Evolutionary conservation across 164 flowering plant genomes (phyloP), one percentile per base, ranked within the genome.

Genomic region (Tetrastigma voinierianum): DNA sequence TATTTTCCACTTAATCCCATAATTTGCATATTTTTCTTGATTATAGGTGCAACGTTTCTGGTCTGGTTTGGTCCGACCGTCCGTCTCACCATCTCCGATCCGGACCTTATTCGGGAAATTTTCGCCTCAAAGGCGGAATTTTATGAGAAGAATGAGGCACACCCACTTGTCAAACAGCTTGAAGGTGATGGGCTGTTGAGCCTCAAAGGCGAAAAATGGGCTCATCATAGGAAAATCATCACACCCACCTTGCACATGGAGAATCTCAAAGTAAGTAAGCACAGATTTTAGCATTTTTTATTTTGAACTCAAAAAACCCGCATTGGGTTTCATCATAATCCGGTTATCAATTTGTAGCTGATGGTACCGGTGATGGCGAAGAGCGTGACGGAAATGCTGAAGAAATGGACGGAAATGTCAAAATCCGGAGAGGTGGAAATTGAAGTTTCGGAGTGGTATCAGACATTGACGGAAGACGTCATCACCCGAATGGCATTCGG

Each of bases 181-280:
- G 99, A 96, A 81, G 99, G 99, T 21, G 89, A 90, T 71, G 98
- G 99, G 7, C 86, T 96, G 1, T 66, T 93, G 2, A 93, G 93
- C 71, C 98, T 96, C 83, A 88, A 88, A 69, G 99, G 98, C 0
- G 83, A 93, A 65, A 93, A 93, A 84, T 96, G 99, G 99, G 96
- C 98, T 77, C 93, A 85, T 78, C 99, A 93, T 66, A 73, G 99
- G 16, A 93, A 86, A 66, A 88, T 96, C 80, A 87, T 93, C 61
- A 67, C 84, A 25, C 99, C 98, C 2, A 84, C 95, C 25, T 96
- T 96, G 68, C 90, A 96, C 70, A 82, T 87, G 85, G 99, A 96
- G 52, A 96, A 96, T 83, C 94, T 95, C 84, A 92, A 87, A 80
- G 99, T 89, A 82, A 78, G 71, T 60, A 17, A 21, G 13, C 47